Evolutionary conservation across 371 early-diverging fungal species (phyloP).

Genomic region (Funneliformis caledonium): DNA sequence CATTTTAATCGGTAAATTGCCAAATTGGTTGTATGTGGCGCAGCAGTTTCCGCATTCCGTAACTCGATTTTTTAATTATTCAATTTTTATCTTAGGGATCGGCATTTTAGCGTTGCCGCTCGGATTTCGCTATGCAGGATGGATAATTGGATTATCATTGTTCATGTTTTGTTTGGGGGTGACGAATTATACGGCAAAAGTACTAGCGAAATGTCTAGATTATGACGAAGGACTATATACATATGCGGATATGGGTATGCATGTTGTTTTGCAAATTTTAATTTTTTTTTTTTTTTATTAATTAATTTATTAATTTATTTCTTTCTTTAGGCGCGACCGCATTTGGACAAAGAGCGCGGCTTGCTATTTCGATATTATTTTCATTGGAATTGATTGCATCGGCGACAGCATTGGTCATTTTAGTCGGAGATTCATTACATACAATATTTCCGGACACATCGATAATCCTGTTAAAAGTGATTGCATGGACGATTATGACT

Average conservation of each 20-base stretch:
- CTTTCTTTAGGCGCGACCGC: constrained; percentile 52
- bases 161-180: constrained; percentile 60
- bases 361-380: constrained; percentile 59
- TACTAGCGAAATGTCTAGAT: constrained; percentile 65
- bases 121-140: constrained; percentile 68
- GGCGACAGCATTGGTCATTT: constrained; percentile 59
- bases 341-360: constrained; percentile 66
- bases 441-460: constrained; percentile 49
- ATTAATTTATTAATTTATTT: too few species aligned
- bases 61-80: constrained; percentile 61
- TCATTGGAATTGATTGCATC: constrained; percentile 69
- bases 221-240: constrained; percentile 52
- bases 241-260: constrained; percentile 63
- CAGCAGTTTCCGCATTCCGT: constrained; percentile 44
- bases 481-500: constrained; percentile 43
- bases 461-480: constrained; percentile 36
- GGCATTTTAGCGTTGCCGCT: constrained; percentile 62
- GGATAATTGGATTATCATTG: constrained; percentile 62
- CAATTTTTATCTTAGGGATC: constrained; percentile 63
- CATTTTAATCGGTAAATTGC: constrained; percentile 37
- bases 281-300: background rate
- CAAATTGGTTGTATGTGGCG: background rate
- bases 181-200: constrained; percentile 69
- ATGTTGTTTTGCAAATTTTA: background rate
- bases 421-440: constrained; percentile 58